Base-by-base conservation (phyloP, 2,329 filamentous ascomycete species). In the Ceratocystis cacaofunesta region DNA sequence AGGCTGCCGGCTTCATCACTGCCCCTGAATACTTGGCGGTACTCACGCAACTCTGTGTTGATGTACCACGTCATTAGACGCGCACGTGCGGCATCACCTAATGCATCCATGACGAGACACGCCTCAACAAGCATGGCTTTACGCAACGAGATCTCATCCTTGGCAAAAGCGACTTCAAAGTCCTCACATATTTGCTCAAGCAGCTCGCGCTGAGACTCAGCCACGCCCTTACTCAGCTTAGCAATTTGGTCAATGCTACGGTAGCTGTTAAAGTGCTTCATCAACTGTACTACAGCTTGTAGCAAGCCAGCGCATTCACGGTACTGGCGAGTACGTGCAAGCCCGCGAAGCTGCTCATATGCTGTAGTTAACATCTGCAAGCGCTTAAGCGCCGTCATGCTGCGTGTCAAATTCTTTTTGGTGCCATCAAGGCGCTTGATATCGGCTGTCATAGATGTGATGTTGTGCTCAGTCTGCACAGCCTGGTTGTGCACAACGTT, bases 181-280 rank as follows among this genome's bases (percentile, higher is more conserved):
- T 99, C 94, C 76, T 97, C 94, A 74, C 94, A 99, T n/a, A 99
- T 88, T 76, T 99, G 94, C 77, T 99, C 94, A 66, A 96, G 78
- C 67, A 99, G 77, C 74, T 96, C 92, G 68, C 92, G 81, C 77
- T 99, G 94, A 69, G 99, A 80, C 71, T 97, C 94, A 5, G 91
- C 88, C 44, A 99, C 94, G 71, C 95, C 95, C 63, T 90, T 85
- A 73, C 90, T 95, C 69, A 99, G 80, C 0, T 89, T 89, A 32
- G 94, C 94, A 73, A 99, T 97, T 80, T 99, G 94, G 73, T 97
- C 92, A 70, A 99, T 97, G 71, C 91, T 96, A 67, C 94, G 82
- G 75, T 97, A 99, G 75, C 90, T 95, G 77, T 96, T 95, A 82
- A 99, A 99, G 76, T 99, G 92, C 70, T 89, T 89, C 89, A 97